Evolutionary conservation across 2,329 filamentous ascomycete genomes (phyloP).

Genomic region (Colletotrichum somersetense): DNA sequence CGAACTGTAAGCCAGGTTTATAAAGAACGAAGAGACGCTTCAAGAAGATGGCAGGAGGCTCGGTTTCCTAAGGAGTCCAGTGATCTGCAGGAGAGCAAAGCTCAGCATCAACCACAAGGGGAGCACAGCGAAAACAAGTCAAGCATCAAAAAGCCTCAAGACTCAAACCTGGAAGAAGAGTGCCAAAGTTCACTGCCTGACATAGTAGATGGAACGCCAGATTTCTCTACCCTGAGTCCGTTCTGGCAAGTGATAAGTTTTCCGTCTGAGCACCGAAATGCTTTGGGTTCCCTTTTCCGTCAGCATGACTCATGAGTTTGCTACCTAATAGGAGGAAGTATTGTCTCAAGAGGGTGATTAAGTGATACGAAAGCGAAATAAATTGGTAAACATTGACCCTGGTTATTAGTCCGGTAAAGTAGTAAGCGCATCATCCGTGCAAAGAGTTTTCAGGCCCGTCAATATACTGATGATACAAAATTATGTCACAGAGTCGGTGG

Average conservation of each 20-base stretch:
- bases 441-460: too few relatives aligned
- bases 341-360: background rate
- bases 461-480: background rate
- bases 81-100: background rate
- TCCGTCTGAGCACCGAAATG: background rate
- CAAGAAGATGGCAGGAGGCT: background rate
- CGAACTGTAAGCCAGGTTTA: background rate
- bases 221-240: background rate
- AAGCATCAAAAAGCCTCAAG: background rate
- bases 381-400: too few relatives aligned
- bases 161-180: background rate
- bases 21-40: background rate
- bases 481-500: background rate
- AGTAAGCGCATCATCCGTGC: too few relatives aligned
- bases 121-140: background rate
- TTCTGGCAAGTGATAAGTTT: background rate
- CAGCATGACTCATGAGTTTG: background rate
- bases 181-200: background rate
- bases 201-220: background rate
- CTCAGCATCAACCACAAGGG: background rate
- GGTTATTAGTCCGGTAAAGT: too few relatives aligned
- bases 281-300: background rate
- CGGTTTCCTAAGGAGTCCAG: too few relatives aligned
- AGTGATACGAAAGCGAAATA: too few relatives aligned
- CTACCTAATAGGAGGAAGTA: background rate